These are phyloP conservation scores for Bjerkandera adusta DNA, from an alignment of 1,284 basidiomycete species.

Conservation along the genomic window DNA sequence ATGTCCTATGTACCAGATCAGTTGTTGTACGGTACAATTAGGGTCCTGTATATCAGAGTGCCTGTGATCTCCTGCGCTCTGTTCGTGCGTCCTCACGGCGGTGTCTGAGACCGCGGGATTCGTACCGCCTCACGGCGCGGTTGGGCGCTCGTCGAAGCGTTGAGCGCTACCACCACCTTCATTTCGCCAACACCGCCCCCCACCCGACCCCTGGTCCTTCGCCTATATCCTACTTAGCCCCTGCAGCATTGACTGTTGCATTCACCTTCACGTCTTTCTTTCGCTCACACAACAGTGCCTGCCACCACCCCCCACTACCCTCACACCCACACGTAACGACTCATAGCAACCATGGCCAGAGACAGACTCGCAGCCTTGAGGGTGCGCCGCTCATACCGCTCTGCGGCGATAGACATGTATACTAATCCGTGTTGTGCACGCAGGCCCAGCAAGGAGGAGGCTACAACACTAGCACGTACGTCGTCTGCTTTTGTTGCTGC, in stretches of 20 bases:
- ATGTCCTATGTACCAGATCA: too few relatives aligned
- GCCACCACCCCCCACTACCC: constrained; percentile 7
- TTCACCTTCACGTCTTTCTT: constrained; percentile 15
- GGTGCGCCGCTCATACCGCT: constrained; percentile 38
- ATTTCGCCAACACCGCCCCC: constrained; percentile 13
- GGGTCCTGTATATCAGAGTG: too few relatives aligned
- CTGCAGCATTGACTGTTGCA: constrained; percentile 16
- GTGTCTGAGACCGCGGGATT: too few relatives aligned
- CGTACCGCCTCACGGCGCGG: too few relatives aligned
- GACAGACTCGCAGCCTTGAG: constrained; percentile 84
- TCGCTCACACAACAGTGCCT: constrained; percentile 16
- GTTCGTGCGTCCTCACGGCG: too few relatives aligned
- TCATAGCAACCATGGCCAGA: constrained; percentile 58
- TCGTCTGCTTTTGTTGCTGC: constrained; percentile 15
- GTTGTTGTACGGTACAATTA: too few relatives aligned
- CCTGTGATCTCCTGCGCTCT: too few relatives aligned
- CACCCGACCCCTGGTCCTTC: constrained; percentile 7
- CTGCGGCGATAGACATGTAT: constrained; percentile 10
- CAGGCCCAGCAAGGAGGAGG: constrained; percentile 70
- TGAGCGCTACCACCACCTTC: constrained; percentile 6
- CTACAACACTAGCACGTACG: constrained; percentile 50
- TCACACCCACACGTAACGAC: constrained; percentile 22
- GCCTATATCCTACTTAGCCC: constrained; percentile 13
- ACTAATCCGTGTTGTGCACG: neutral
- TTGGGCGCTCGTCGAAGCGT: constrained; percentile 4